Conservation (phyloP, 2,329 filamentous ascomycete genomes). For the Alternaria rosae region DNA sequence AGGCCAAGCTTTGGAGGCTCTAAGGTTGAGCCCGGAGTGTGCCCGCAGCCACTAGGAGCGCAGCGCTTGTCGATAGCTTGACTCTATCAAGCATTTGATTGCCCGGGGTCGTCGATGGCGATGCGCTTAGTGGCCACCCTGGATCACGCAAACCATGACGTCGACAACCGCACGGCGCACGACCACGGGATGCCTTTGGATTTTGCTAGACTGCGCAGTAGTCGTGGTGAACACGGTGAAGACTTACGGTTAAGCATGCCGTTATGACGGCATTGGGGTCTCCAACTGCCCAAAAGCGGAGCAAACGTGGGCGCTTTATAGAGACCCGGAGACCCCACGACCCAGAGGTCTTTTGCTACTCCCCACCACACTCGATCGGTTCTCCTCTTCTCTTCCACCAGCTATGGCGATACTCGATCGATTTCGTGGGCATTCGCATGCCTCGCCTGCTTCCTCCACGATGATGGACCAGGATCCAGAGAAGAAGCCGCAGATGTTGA, state of each 20-base stretch:
- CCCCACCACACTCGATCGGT: background rate
- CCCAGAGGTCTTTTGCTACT: background rate
- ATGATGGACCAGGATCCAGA: constrained; percentile 31
- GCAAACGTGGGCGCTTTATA: constrained; percentile 11
- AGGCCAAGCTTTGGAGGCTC: constrained; percentile 12
- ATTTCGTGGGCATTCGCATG: constrained; percentile 20
- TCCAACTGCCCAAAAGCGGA: background rate
- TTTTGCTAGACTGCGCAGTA: background rate
- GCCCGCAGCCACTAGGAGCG: constrained; percentile 10
- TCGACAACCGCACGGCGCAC: background rate
- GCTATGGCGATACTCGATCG: constrained; percentile 33
- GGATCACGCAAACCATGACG: constrained; percentile 11
- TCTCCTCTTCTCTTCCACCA: background rate
- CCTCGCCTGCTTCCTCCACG: constrained; percentile 33
- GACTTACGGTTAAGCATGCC: background rate
- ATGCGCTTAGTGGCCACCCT: constrained; percentile 1
- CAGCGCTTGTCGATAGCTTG: constrained; percentile 4
- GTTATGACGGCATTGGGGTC: constrained; percentile 15
- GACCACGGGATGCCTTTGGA: background rate
- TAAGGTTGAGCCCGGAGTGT: constrained; percentile 3
- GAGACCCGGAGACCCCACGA: constrained; percentile 4
- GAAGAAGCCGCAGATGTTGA: constrained; percentile 37
- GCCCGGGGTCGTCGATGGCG: background rate
- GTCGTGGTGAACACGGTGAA: background rate
- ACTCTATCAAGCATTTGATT: constrained; percentile 12